Base-by-base conservation (phyloP, 2,329 filamentous ascomycete species). In the Aspergillus japonicus region DNA sequence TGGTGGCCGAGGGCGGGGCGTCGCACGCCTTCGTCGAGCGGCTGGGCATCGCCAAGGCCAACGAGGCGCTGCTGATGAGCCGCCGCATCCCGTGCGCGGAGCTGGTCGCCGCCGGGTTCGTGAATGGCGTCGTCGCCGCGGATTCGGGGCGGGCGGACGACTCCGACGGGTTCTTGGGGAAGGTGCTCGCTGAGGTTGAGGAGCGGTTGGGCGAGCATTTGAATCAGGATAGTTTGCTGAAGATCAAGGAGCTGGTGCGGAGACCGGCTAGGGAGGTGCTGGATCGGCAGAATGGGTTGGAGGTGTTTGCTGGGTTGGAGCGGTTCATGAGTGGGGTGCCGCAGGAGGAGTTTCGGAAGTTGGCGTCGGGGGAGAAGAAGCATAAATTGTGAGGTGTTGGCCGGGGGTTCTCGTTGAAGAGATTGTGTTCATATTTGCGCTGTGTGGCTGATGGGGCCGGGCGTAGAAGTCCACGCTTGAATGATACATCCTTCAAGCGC, bases 11-110 rank as follows among this genome's bases (percentile, higher is more conserved):
- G 79, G 95, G 94, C 47, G 91, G 89, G 50, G 87, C 92, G 0
- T 91, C 87, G 16, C 81, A 87, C 57, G 91, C 88, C 0, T 89
- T 98, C 59, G 91, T 95, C 14, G 84, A 89, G 68, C 82, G 94
- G 0, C 81, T 98, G 24, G 95, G 95, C 1, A 84, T 92, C 54
- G 81, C 85, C 60, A 90, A 91, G 73, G 93, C 92, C 10, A 96
- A 96, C 71, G 95, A 98, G 81, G 94, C 95, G 12, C 83, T 98
- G 12, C 87, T 99, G 66, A 95, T 96, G 89, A 92, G 89, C 69
- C 90, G 89, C 75, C 83, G 87, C 49, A 90, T 98, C 67, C 74
- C 81, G 0, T 85, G 85, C 31, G 85, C 88, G 24, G 92, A 96
- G 71, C 82, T 98, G 31, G 81, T 93, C 63, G 79, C 83, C 8